A percentile compares a stretch with the other conserved stretches of the same genome.
Conservation (phyloP, 129 eudicot genomes). For the Arctium lappa region DNA sequence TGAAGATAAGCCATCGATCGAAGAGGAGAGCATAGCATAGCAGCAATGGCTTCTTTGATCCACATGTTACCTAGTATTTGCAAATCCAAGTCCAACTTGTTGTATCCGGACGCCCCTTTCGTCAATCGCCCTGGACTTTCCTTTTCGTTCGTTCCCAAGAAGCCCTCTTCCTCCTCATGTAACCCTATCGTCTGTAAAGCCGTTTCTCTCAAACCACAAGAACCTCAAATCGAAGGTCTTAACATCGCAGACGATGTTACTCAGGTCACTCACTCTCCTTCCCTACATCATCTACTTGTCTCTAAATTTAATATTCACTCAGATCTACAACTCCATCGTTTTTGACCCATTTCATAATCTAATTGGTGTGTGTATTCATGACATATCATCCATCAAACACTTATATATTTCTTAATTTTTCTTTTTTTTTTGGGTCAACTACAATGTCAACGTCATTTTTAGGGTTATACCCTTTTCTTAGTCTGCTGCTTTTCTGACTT, state of each 20-base stretch:
- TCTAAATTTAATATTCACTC: not conserved
- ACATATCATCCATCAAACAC: not conserved
- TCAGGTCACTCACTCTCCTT: slow-evolving; percentile 46
- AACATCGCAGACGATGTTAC: slow-evolving; percentile 96
- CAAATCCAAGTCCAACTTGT: slow-evolving; percentile 29
- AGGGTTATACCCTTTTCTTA: not conserved
- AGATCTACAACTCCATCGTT: not conserved
- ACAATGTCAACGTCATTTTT: not conserved
- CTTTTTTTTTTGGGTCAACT: not conserved
- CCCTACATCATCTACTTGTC: not conserved
- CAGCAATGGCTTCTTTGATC: slow-evolving; percentile 57
- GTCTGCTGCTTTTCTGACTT: not conserved
- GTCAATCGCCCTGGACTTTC: slow-evolving; percentile 16
- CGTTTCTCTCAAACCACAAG: slow-evolving; percentile 43
- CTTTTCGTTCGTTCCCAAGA: slow-evolving; percentile 24
- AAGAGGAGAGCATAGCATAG: not conserved
- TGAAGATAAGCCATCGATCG: not conserved
- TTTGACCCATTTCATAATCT: not conserved
- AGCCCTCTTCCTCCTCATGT: not conserved
- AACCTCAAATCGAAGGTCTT: slow-evolving; percentile 57
- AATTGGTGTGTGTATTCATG: not conserved
- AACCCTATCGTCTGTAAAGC: slow-evolving; percentile 54
- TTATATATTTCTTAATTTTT: not conserved
- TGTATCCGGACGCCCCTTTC: slow-evolving; percentile 15
- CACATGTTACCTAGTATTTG: slow-evolving; percentile 33